Evolutionary conservation across 163 green algal genomes (phyloP), one percentile per base, ranked within the genome.

Genomic region (Scenedesmus sp.): DNA sequence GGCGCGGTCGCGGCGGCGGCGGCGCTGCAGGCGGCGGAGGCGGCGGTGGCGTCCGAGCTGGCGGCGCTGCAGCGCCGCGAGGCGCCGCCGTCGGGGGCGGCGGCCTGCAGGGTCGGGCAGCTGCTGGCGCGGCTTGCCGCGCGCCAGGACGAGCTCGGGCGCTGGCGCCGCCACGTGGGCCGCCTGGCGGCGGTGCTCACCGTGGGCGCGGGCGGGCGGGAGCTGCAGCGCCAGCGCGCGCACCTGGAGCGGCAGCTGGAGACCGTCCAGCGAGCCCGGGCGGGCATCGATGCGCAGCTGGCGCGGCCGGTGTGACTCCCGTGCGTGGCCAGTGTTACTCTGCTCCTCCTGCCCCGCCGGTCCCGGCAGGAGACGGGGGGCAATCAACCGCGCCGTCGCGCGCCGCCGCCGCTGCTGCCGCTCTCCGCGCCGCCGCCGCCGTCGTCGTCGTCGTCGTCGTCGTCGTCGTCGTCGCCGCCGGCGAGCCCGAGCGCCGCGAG

Each of bases 11-110:
- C 57, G 4, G 54, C 81, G 54, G 26, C 84, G 63, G 86, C 80
- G 85, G 66, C 85, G 83, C 73, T 78, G 62, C 50, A 79, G 39
- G 76, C 85, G 62, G 60, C 63, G 20, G 75, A 88, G 64, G 13
- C 44, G 50, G 42, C 74, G 47, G 53, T 78, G 51, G 70, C 80
- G 51, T 54, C 67, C 18, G 60, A 70, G 63, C 48, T 82, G 50
- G 70, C 34, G 2, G 20, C 22, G 47, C 14, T 17, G 29, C 44
- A 58, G 39, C 64, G 50, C 50, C 42, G 20, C 28, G 36, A 31
- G 56, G 39, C 58, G 14, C 44, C 0, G 20, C 36, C 60, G 39
- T 39, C 47, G 29, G 15, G 51, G 15, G 13, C 20, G 39, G 11
- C 2, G 17, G 2, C 26, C 29, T 4, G 13, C 28, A 78, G 62